Conservation (phyloP, 495 filamentous ascomycete genomes). For the Lophiotrema nucula region DNA sequence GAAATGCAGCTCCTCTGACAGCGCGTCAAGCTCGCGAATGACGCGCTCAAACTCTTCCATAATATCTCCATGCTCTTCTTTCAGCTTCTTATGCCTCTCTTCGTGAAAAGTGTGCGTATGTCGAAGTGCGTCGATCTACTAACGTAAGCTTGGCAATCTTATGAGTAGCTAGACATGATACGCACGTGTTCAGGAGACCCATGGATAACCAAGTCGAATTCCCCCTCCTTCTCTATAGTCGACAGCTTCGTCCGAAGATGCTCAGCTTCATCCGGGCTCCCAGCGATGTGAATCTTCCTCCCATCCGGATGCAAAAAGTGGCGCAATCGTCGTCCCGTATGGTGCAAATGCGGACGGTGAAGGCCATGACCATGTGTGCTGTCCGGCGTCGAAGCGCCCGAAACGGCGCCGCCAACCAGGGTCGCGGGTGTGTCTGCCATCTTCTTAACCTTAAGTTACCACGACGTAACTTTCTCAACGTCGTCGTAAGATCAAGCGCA, state of each 20-base stretch:
- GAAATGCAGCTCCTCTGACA: slow-evolving; percentile 52
- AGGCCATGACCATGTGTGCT: neutral
- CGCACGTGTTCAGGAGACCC: slow-evolving; percentile 53
- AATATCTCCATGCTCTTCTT: slow-evolving; percentile 45
- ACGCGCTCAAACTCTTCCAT: slow-evolving; percentile 56
- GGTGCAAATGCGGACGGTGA: slow-evolving; percentile 28
- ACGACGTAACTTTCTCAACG: too few species aligned
- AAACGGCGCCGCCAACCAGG: slow-evolving; percentile 5
- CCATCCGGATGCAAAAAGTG: slow-evolving; percentile 56
- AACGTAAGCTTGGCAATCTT: slow-evolving; percentile 26
- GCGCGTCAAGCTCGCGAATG: slow-evolving; percentile 47
- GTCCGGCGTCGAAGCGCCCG: neutral
- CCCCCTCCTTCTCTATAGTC: slow-evolving; percentile 41
- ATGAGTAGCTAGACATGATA: neutral
- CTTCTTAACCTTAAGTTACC: too few species aligned
- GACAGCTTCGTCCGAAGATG: slow-evolving; percentile 43
- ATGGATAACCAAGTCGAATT: slow-evolving; percentile 54
- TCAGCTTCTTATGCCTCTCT: slow-evolving; percentile 43
- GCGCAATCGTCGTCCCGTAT: slow-evolving; percentile 41
- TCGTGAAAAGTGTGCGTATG: slow-evolving; percentile 52
- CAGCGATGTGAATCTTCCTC: slow-evolving; percentile 54
- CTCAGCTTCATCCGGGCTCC: slow-evolving; percentile 52
- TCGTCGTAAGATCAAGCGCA: too few species aligned
- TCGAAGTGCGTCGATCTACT: slow-evolving; percentile 45
- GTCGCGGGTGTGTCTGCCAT: slow-evolving; percentile 25